phyloP scores from a whole-genome alignment of 306 rosid genomes.

The Castanopsis chinensis region DNA sequence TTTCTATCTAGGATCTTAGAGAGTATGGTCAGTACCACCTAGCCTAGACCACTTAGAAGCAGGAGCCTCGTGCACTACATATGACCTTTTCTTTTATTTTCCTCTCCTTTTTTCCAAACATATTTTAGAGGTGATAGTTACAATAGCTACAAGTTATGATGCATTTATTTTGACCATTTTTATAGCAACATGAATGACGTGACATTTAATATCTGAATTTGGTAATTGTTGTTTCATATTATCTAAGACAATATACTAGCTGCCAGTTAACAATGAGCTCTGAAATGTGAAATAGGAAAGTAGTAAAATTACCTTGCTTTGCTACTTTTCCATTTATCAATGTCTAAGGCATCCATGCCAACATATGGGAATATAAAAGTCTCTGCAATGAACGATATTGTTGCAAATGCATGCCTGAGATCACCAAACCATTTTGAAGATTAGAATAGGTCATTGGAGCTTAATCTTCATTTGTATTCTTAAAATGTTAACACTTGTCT shows the following conservation, averaged over 20 bases:
- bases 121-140: too few species aligned
- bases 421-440: neutral
- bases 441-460: neutral
- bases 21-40: too few species aligned
- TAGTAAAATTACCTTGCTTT: slow-evolving; percentile 46
- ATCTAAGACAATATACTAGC: neutral
- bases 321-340: slow-evolving; percentile 68
- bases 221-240: neutral
- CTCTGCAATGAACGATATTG: slow-evolving; percentile 82
- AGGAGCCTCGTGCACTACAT: too few species aligned
- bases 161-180: neutral
- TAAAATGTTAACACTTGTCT: too few species aligned
- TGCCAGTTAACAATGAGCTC: neutral
- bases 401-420: slow-evolving; percentile 85
- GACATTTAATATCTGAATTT: neutral
- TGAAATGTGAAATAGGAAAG: neutral
- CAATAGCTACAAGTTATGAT: neutral
- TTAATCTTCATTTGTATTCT: neutral
- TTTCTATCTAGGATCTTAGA: too few species aligned
- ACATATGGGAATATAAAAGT: slow-evolving; percentile 80
- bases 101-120: too few species aligned
- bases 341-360: slow-evolving; percentile 88
- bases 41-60: too few species aligned
- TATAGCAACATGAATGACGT: neutral
- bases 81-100: too few species aligned